Base-by-base conservation (phyloP, 2,329 filamentous ascomycete genomes). In the Aspergillus oerlinghausenensis region DNA sequence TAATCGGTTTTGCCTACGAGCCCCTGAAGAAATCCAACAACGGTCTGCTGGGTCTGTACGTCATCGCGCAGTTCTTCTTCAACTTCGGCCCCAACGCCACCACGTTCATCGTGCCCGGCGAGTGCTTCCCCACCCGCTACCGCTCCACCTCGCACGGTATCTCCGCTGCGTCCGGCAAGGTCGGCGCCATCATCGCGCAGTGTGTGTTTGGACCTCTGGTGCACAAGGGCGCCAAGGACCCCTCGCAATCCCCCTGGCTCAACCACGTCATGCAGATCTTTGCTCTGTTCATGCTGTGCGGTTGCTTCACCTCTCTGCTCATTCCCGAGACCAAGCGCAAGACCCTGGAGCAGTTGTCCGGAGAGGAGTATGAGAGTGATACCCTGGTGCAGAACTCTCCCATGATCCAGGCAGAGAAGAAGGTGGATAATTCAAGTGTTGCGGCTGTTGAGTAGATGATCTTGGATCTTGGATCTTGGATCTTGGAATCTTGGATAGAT, bases 251-350 rank as follows among this genome's bases (percentile, higher is more conserved):
- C 1, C 88, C 87, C 1, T 88, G 87, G 82, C 80, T 92, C 54
- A 82, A 89, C 70, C 85, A 88, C 55, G 82, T 92, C 40, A 86
- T 93, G 77, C 81, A 90, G 70, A 88, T 92, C 40, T 92, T 90
- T 71, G 88, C 88, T 0, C 78, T 90, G 9, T 92, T 93, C 78
- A 92, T 92, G 89, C 79, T 92, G 5, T 81, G 82, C 52, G 90
- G 90, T 38, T 82, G 84, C 49, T 73, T 90, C 49, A 84, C 84
- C 2, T 86, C 86, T 1, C 76, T 92, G 3, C 75, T 93, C n/a
- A 85, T 92, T 23, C 88, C 88, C 0, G 89, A 92, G 75, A 92
- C 87, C 0, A 91, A 88, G 76, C 82, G 87, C 1, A 80, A 85
- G 70, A 90, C 88, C 0, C 77, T 94, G 45, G 90, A 91, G 68